A percentile compares a stretch with the other conserved stretches of the same genome.
These are phyloP conservation scores for Choiromyces venosus DNA, from an alignment of 495 filamentous ascomycete species.

Conservation along the genomic window DNA sequence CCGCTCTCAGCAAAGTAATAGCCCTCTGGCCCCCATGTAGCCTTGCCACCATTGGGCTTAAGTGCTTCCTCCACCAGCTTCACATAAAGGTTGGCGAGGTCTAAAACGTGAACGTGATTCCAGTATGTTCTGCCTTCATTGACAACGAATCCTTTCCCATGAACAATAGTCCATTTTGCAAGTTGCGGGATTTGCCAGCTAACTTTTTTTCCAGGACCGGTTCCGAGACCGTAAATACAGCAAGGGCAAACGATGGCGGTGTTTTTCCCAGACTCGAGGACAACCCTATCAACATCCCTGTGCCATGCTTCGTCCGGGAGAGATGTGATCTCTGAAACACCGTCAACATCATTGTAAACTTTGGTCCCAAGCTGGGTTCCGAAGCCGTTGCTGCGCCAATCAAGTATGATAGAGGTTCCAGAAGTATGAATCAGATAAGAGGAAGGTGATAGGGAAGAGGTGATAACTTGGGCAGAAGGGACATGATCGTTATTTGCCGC, in stretches of 20 bases:
- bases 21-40: slow-evolving; percentile 57
- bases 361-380: slow-evolving; percentile 50
- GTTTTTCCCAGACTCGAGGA: slow-evolving; percentile 50
- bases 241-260: slow-evolving; percentile 54
- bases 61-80: slow-evolving; percentile 24
- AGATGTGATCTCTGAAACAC: slow-evolving; percentile 49
- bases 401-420: slow-evolving; percentile 55
- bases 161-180: slow-evolving; percentile 16
- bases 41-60: slow-evolving; percentile 46
- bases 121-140: slow-evolving; percentile 22
- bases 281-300: slow-evolving; percentile 57
- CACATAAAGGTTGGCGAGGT: slow-evolving; percentile 25
- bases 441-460: not conserved
- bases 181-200: slow-evolving; percentile 30
- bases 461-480: slow-evolving; percentile 10
- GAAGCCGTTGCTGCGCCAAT: slow-evolving; percentile 44
- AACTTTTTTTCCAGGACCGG: slow-evolving; percentile 24
- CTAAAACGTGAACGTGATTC: slow-evolving; percentile 26
- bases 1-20: slow-evolving; percentile 62
- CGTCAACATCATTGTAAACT: slow-evolving; percentile 57
- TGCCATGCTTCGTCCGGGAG: slow-evolving; percentile 56
- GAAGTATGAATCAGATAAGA: slow-evolving; percentile 59
- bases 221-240: slow-evolving; percentile 28
- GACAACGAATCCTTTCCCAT: slow-evolving; percentile 25
- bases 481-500: slow-evolving; percentile 26